phyloP scores from a whole-genome alignment of 192 early-diverging fungal genomes.

The Coemansia sp. region DNA sequence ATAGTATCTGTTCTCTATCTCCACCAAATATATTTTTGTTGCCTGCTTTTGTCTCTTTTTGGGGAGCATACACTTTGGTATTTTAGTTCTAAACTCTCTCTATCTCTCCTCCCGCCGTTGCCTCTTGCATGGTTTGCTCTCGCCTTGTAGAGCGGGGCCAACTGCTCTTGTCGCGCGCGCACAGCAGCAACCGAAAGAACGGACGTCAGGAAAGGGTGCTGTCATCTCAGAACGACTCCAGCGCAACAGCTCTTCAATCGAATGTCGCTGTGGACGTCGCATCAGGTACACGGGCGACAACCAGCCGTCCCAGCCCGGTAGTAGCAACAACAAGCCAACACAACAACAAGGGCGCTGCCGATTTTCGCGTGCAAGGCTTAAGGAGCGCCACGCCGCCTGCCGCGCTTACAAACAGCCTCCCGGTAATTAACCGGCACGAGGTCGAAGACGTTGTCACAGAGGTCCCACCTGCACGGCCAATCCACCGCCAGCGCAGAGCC shows the following conservation, averaged over 20 bases:
- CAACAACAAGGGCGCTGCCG: slow-evolving; percentile 37
- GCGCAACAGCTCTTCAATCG: slow-evolving; percentile 40
- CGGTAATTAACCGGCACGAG: slow-evolving; percentile 30
- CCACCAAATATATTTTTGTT: neutral
- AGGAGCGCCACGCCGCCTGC: slow-evolving; percentile 17
- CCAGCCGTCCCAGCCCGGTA: slow-evolving; percentile 11
- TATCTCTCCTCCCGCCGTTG: neutral
- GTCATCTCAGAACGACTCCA: slow-evolving; percentile 40
- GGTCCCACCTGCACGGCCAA: slow-evolving; percentile 1
- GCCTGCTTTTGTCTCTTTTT: neutral
- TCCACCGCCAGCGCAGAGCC: slow-evolving; percentile 30
- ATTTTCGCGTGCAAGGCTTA: slow-evolving; percentile 37
- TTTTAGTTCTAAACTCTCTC: slow-evolving; percentile 2
- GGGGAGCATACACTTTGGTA: neutral
- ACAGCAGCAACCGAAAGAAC: slow-evolving; percentile 45
- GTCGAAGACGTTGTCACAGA: slow-evolving; percentile 28
- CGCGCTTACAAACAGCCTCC: slow-evolving; percentile 23
- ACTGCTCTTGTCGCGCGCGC: slow-evolving; percentile 48
- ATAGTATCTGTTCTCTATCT: slow-evolving; percentile 5
- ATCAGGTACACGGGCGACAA: slow-evolving; percentile 12
- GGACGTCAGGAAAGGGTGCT: slow-evolving; percentile 41
- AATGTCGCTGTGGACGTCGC: slow-evolving; percentile 18
- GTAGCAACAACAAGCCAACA: neutral
- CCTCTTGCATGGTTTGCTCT: slow-evolving; percentile 45
- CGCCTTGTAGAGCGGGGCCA: slow-evolving; percentile 56